Evolutionary conservation across 169 alveolate genomes (phyloP).

Genomic region (Pseudocohnilembus persalinus): DNA sequence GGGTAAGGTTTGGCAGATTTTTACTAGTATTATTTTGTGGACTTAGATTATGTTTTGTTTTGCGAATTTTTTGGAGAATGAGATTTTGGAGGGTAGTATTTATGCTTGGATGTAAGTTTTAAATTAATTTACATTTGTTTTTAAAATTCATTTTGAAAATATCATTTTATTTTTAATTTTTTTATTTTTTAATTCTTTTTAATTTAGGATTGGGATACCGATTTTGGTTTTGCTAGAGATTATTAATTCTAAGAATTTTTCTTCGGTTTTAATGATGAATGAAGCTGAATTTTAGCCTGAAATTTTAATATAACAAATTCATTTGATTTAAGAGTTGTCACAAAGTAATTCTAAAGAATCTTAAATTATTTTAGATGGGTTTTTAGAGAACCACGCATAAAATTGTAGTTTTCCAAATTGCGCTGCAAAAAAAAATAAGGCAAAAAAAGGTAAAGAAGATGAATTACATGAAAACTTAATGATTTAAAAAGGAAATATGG

Average conservation of each 20-base stretch:
- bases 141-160: no score
- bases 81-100: conserved; percentile 10
- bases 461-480: neutral
- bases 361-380: conserved; percentile 8
- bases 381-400: neutral
- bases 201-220: conserved; percentile 23
- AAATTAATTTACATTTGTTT: no score
- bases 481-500: neutral
- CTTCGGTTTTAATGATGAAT: conserved; percentile 17
- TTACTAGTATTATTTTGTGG: conserved; percentile 24
- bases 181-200: no score
- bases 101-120: conserved; percentile 16
- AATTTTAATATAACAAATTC: neutral
- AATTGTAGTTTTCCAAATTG: conserved; percentile 5
- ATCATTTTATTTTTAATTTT: no score
- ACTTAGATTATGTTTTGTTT: conserved; percentile 30
- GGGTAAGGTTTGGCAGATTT: neutral
- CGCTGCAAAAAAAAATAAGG: conserved; percentile 10
- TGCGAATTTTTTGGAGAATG: conserved; percentile 23
- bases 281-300: neutral
- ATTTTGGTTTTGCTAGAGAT: neutral
- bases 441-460: neutral
- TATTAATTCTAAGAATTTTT: conserved; percentile 2
- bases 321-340: no score
- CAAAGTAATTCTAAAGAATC: conserved; percentile 7